These are phyloP conservation scores for Dioscorea alata DNA, from an alignment of 106 monocot genomes.

Conservation along the genomic window DNA sequence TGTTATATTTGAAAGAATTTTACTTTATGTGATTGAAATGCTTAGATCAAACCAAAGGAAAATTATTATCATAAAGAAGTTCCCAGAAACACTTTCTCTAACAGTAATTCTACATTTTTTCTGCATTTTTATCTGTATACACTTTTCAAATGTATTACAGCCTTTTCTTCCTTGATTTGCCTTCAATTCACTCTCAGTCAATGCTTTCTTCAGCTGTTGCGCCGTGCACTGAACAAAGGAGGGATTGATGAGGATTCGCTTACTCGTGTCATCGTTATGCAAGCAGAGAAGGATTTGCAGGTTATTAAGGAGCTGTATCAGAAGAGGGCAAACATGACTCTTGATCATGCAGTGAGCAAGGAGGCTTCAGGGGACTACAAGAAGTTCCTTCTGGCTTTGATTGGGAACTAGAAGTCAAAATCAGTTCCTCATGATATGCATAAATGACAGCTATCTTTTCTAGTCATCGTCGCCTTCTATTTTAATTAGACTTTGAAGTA, in stretches of 20 bases:
- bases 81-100: not conserved
- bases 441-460: not conserved
- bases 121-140: not conserved
- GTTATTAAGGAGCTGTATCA: slow-evolving; percentile 58
- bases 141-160: not conserved
- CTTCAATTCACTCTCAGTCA: not conserved
- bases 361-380: slow-evolving; percentile 65
- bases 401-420: slow-evolving; percentile 32
- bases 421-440: not conserved
- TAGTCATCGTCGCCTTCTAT: not conserved
- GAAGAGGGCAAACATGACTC: slow-evolving; percentile 36
- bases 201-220: slow-evolving; percentile 35
- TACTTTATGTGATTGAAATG: too few relatives aligned
- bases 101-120: not conserved
- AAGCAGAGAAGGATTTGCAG: slow-evolving; percentile 69
- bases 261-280: slow-evolving; percentile 60
- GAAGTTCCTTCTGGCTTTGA: slow-evolving; percentile 62
- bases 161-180: too few relatives aligned
- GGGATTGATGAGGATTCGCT: slow-evolving; percentile 42
- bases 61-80: not conserved
- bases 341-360: slow-evolving; percentile 46
- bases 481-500: not conserved
- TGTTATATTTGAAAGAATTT: too few relatives aligned
- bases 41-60: not conserved
- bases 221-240: slow-evolving; percentile 25